Evolutionary conservation across 2,329 filamentous ascomycete genomes (phyloP).

Genomic region (Sclerotinia borealis): DNA sequence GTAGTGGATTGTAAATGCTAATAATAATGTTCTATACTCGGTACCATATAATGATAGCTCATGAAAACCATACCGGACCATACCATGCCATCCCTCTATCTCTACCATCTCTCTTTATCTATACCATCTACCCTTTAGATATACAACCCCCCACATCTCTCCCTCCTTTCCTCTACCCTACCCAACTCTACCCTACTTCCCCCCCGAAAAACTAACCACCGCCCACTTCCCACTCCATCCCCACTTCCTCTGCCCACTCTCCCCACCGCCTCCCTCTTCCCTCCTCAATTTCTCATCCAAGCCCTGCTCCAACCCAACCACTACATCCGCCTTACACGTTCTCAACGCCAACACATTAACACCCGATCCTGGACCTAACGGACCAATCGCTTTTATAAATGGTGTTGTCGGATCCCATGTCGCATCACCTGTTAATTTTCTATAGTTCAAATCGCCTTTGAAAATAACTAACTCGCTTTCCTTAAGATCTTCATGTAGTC

Average conservation of each 20-base stretch:
- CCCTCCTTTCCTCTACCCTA: not conserved
- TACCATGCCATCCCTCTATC: too few species aligned
- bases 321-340: conserved; percentile 94
- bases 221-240: conserved; percentile 97
- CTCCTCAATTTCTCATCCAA: conserved; percentile 74
- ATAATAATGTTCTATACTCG: too few species aligned
- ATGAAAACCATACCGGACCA: too few species aligned
- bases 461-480: conserved; percentile 84
- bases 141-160: not conserved
- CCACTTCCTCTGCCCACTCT: conserved; percentile 66
- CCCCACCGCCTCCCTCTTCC: conserved; percentile 63
- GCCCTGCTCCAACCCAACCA: conserved; percentile 77
- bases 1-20: too few species aligned
- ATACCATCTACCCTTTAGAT: not conserved
- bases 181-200: conserved; percentile 45
- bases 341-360: conserved; percentile 80
- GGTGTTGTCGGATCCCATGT: conserved; percentile 83
- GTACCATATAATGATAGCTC: too few species aligned
- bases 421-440: conserved; percentile 83
- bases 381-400: conserved; percentile 78
- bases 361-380: conserved; percentile 73
- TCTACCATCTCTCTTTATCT: not conserved
- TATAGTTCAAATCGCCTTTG: conserved; percentile 96
- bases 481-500: conserved; percentile 71
- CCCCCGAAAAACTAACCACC: conserved; percentile 78